phyloP scores from a whole-genome alignment of 441 rosid species.

The Manihot esculenta region DNA sequence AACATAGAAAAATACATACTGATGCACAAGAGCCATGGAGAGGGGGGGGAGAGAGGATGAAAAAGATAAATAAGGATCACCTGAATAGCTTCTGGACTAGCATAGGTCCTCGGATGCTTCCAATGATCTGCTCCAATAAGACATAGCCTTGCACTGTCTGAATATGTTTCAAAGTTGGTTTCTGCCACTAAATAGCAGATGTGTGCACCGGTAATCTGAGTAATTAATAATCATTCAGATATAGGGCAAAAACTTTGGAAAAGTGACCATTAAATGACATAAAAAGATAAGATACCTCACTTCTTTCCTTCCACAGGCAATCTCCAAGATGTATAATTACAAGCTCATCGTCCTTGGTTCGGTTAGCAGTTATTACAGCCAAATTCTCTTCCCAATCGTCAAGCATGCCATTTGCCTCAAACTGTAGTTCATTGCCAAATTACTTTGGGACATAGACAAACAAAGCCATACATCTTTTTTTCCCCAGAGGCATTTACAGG shows the following conservation, averaged over 20 bases:
- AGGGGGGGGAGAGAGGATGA: no score
- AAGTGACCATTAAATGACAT: conserved; percentile 12
- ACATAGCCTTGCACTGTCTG: conserved; percentile 91
- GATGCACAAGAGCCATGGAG: not conserved
- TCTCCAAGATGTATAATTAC: conserved; percentile 98
- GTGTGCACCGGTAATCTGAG: conserved; percentile 92
- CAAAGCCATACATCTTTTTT: not conserved
- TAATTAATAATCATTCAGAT: conserved; percentile 23
- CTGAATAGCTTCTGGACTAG: conserved; percentile 96
- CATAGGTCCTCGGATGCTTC: conserved; percentile 87
- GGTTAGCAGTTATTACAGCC: conserved; percentile 94
- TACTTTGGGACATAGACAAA: not conserved
- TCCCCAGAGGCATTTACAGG: no score
- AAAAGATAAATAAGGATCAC: conserved; percentile 34
- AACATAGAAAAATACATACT: not conserved
- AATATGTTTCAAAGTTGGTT: conserved; percentile 89
- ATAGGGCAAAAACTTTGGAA: conserved; percentile 13
- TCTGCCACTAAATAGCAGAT: conserved; percentile 94
- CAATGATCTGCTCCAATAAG: conserved; percentile 97
- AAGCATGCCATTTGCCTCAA: conserved; percentile 79
- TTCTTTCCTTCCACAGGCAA: conserved; percentile 94
- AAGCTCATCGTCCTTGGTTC: conserved; percentile 94
- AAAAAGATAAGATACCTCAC: conserved; percentile 62
- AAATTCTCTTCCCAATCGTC: conserved; percentile 98
- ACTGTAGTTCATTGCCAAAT: conserved; percentile 38